A percentile compares a stretch with the other conserved stretches of the same genome.
phyloP scores from a whole-genome alignment of 352 stramenopile genomes.

The Blastocystis sp. region DNA sequence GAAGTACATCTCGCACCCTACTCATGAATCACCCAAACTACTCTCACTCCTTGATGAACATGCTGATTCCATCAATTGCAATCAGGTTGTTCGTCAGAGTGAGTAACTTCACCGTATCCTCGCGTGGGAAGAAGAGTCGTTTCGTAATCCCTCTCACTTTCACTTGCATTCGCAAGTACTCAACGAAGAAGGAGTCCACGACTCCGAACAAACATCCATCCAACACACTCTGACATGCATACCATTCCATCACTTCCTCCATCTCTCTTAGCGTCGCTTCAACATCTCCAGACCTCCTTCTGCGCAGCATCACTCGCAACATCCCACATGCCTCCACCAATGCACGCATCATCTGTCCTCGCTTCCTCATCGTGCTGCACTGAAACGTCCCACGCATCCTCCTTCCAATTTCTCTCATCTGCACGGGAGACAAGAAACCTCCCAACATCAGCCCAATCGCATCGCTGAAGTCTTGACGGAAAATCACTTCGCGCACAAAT shows the following conservation, averaged over 20 bases:
- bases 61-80: not conserved
- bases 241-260: not conserved
- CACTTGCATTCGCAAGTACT: not conserved
- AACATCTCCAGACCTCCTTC: not conserved
- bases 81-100: not conserved
- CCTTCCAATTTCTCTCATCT: too few relatives aligned
- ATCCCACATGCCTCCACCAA: not conserved
- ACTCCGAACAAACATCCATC: not conserved
- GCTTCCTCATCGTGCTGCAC: too few relatives aligned
- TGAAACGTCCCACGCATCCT: too few relatives aligned
- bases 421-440: too few relatives aligned
- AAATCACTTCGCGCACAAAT: too few relatives aligned
- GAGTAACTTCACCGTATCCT: not conserved
- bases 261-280: not conserved
- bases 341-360: not conserved
- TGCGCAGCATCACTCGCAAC: not conserved
- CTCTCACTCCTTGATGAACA: not conserved
- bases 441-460: too few relatives aligned
- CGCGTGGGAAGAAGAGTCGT: not conserved
- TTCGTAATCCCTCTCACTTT: not conserved
- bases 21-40: not conserved
- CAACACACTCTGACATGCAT: not conserved
- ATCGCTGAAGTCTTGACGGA: too few relatives aligned
- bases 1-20: not conserved
- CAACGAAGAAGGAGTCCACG: not conserved